These are phyloP conservation scores for Antitrichia curtipendula DNA, from an alignment of 225 moss, liverwort and hornwort genomes.

Conservation along the genomic window DNA sequence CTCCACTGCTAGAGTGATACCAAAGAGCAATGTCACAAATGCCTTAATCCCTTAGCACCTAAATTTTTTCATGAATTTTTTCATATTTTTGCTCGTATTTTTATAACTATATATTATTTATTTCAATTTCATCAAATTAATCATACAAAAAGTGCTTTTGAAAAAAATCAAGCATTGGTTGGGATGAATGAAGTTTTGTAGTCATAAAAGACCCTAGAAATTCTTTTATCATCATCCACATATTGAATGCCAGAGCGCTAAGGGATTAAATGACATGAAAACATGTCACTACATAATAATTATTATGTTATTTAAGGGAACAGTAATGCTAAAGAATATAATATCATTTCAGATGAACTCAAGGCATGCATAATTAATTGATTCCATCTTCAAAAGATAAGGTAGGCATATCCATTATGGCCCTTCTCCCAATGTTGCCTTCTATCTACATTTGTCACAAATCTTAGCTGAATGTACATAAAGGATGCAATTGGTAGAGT, in stretches of 20 bases:
- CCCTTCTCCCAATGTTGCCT: background rate
- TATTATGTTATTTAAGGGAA: background rate
- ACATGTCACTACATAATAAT: background rate
- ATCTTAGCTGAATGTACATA: background rate
- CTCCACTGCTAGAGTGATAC: accelerated
- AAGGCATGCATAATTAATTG: background rate
- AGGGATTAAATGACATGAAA: background rate
- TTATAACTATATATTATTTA: no score
- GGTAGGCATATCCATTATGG: background rate
- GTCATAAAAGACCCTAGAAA: no score
- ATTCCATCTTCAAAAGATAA: background rate
- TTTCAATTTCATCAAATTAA: no score
- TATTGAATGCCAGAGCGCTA: no score
- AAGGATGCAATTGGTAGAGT: accelerated
- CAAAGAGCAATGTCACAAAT: background rate
- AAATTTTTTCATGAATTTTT: no score
- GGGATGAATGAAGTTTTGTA: no score
- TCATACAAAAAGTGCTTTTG: no score
- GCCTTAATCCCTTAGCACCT: no score
- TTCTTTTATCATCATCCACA: no score
- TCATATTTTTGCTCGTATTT: no score
- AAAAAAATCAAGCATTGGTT: no score
- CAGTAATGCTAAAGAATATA: background rate
- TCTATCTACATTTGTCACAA: background rate
- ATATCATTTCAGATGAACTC: background rate